Base-by-base conservation (phyloP, 345 rosid species). In the Cardamine resedifolia region DNA sequence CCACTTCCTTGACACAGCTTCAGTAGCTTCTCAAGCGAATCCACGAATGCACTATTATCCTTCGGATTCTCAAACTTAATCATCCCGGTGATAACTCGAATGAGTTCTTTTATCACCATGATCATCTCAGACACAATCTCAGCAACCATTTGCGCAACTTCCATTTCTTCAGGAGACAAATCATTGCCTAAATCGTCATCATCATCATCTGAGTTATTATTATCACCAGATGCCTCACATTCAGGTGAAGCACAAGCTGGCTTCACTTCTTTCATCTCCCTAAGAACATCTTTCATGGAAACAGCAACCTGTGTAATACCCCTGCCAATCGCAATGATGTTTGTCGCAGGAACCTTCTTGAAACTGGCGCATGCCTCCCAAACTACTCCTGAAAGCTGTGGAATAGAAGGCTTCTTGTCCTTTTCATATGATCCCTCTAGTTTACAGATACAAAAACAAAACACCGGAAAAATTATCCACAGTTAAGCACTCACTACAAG, bases 231-330 rank as follows among this genome's bases (percentile, higher is more conserved):
- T 61, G 80, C 72, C 65, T 83, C 90, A 10, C 26, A 48, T 6
- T 60, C 66, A 48, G 78, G 28, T 47, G 77, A 65, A 44, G 45
- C 10, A 27, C 81, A 72, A 57, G 76, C 85, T 47, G 93, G 91
- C 77, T 87, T 91, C 30, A 95, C 93, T 81, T 95, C 99, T 66
- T 91, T 87, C 91, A 95, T 86, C 87, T 95, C 97, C 21, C 96
- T 88, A 67, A 95, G 85, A 75, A 89, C 99, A 82, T 95, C 97
- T 81, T 90, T 91, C 82, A 91, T 77, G 6, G 96, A 86, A 64
- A 89, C 91, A 5, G 96, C 97, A 74, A 91, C 87, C 73, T 87
- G 88, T 2, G 96, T 85, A 81, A 95, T 86, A 58, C 84, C 90
- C 33, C 97, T 89, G 16, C 97, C 96, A 56, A 94, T 81, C 3